Conservation (phyloP, 345 rosid genomes). For the Populus ilicifolia region DNA sequence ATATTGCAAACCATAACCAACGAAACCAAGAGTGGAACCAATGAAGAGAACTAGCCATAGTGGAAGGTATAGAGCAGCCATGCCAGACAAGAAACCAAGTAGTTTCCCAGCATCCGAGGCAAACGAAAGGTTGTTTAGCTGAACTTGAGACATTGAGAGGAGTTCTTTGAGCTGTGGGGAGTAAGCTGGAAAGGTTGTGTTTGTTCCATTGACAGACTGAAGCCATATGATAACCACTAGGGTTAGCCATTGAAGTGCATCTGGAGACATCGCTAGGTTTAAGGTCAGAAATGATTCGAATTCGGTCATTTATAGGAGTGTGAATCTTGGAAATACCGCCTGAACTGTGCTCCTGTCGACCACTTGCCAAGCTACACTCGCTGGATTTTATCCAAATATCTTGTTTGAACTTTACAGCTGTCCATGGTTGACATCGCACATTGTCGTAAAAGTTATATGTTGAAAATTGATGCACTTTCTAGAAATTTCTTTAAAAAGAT, state of each 20-base stretch:
- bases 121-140: constrained; percentile 80
- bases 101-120: constrained; percentile 94
- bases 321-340: background rate
- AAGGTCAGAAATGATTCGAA: background rate
- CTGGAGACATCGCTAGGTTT: constrained; percentile 23
- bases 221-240: constrained; percentile 75
- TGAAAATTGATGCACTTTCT: too few relatives aligned
- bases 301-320: background rate
- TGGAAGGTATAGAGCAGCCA: constrained; percentile 71
- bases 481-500: too few relatives aligned
- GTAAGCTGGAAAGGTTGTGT: constrained; percentile 83
- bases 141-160: constrained; percentile 69
- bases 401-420: too few relatives aligned
- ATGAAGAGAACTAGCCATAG: constrained; percentile 66
- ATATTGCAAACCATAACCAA: constrained; percentile 78
- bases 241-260: constrained; percentile 63
- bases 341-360: too few relatives aligned
- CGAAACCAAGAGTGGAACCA: constrained; percentile 59
- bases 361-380: too few relatives aligned
- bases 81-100: constrained; percentile 76
- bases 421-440: too few relatives aligned
- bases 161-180: constrained; percentile 75
- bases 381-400: too few relatives aligned
- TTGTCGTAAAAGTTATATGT: too few relatives aligned
- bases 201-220: constrained; percentile 71